phyloP scores from a whole-genome alignment of 2,329 filamentous ascomycete species.

The Cadophora sp. region DNA sequence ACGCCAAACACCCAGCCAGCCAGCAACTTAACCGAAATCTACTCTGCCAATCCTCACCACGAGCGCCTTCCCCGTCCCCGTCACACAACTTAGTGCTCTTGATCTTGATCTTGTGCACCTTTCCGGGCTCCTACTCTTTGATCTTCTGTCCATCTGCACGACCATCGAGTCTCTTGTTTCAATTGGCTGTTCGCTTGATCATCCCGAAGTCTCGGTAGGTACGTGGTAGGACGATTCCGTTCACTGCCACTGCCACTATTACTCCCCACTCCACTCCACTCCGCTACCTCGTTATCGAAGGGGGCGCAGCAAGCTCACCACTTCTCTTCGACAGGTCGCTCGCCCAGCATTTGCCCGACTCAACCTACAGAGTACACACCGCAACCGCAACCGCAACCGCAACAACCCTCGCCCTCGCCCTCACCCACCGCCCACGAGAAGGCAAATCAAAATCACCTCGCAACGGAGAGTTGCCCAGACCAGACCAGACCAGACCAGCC shows the following conservation, averaged over 20 bases:
- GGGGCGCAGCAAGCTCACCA: background rate
- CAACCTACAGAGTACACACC: too few species aligned
- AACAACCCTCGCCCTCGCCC: background rate
- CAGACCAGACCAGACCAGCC: constrained; percentile 1
- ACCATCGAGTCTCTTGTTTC: constrained; percentile 17
- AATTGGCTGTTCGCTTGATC: constrained; percentile 19
- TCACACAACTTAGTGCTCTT: background rate
- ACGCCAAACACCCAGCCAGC: background rate
- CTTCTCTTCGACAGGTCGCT: background rate
- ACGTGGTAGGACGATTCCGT: too few species aligned
- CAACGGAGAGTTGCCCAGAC: constrained; percentile 1
- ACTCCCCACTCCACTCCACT: too few species aligned
- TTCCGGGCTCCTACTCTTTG: background rate
- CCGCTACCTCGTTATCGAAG: too few species aligned
- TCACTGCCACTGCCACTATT: background rate
- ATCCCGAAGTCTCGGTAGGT: constrained; percentile 12
- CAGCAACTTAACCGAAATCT: background rate
- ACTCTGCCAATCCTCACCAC: background rate
- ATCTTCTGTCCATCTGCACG: constrained; percentile 10
- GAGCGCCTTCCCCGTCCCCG: background rate
- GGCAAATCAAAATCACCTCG: constrained; percentile 25
- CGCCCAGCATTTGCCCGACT: too few species aligned
- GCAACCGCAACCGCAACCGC: background rate
- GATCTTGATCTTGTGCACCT: constrained; percentile 4
- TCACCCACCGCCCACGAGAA: background rate